Conservation (phyloP, 345 rosid genomes). For the Aurinia saxatilis region DNA sequence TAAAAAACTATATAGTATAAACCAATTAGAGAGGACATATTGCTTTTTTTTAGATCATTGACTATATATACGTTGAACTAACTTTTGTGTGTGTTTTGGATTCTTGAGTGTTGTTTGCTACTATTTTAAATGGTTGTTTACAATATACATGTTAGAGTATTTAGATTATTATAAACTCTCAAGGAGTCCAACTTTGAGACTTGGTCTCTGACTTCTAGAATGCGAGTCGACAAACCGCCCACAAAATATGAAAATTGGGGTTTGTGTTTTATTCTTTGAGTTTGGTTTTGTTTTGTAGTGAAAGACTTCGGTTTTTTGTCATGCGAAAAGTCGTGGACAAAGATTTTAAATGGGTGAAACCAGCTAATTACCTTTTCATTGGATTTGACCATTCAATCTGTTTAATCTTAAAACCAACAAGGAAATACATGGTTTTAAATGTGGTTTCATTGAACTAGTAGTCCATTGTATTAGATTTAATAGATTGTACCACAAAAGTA, state of each 20-base stretch:
- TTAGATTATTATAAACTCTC: neutral
- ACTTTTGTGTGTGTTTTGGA: neutral
- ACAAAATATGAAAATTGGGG: constrained; percentile 18
- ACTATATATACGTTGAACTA: constrained; percentile 8
- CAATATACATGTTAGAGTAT: neutral
- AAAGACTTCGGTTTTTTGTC: neutral
- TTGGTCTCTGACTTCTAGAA: constrained; percentile 17
- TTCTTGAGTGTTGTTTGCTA: neutral
- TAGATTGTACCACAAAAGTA: too few species aligned
- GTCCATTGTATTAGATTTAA: too few species aligned
- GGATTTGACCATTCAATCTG: too few species aligned
- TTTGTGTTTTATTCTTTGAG: constrained; percentile 12
- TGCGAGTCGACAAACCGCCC: constrained; percentile 16
- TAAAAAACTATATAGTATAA: neutral
- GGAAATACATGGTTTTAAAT: too few species aligned
- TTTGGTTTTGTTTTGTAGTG: neutral
- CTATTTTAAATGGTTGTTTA: neutral
- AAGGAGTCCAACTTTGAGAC: constrained; percentile 12
- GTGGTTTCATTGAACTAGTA: too few species aligned
- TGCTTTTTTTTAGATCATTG: neutral
- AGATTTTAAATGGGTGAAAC: neutral
- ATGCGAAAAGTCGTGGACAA: neutral
- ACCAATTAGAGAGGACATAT: neutral
- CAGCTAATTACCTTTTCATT: too few species aligned
- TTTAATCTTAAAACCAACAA: too few species aligned